Evolutionary conservation across 208 protist species (phyloP), one percentile per base, ranked within the genome.

Genomic region (Herpetomonas tarakana): DNA sequence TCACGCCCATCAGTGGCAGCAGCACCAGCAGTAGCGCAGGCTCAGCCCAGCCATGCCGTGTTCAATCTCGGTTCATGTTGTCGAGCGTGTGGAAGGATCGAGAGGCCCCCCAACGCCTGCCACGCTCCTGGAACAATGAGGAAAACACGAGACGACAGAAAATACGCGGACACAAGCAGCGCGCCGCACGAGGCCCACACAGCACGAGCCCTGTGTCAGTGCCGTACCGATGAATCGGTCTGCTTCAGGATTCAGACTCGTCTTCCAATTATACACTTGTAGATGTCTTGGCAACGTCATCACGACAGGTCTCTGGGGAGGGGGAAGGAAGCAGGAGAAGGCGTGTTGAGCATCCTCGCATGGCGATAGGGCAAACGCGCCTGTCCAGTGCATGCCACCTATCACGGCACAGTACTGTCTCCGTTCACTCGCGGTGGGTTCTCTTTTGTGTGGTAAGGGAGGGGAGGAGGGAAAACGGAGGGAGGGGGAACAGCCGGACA

Each of bases 31-130:
- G n/a, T n/a, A n/a, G n/a, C n/a, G n/a, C n/a, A n/a, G n/a, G n/a
- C n/a, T n/a, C n/a, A n/a, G n/a, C n/a, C n/a, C n/a, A n/a, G n/a
- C n/a, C n/a, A n/a, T n/a, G n/a, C n/a, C n/a, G n/a, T n/a, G n/a
- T n/a, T n/a, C n/a, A n/a, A 41, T 41, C 35, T 41, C 35, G 35
- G 35, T 41, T 41, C 35, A 41, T 41, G 35, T 41, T 41, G 35
- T 41, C 35, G 35, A 41, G 35, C 35, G 35, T 41, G 35, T 41
- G 35, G 35, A 41, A 14, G 35, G 35, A 41, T 41, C 35, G 35
- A 41, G 35, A 41, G 35, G 14, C 35, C 35, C 35, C 35, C 35
- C 35, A 41, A 41, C 35, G 35, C 35, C 35, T 41, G 35, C 35
- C 35, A 41, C 35, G 35, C 35, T 41, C 35, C 35, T 41, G 6